A percentile compares a stretch with the other conserved stretches of the same genome.
Conservation (phyloP, 176 grass and related monocot species). For the Musa troglodytarum region DNA sequence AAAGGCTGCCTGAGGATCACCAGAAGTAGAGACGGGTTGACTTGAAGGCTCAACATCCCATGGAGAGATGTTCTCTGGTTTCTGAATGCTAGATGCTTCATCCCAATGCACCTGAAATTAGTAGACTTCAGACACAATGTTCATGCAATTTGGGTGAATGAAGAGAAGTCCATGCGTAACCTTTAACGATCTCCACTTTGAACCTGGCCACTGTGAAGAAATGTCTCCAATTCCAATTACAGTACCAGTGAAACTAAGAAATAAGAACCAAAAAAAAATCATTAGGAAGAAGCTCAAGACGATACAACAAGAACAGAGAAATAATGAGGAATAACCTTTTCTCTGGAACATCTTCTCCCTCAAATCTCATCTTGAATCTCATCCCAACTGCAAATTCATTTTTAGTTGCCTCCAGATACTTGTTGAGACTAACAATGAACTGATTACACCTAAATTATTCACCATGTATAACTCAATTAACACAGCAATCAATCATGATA, state of each 20-base stretch:
- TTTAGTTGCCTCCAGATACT: slow-evolving; percentile 42
- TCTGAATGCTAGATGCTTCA: slow-evolving; percentile 38
- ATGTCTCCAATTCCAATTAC: slow-evolving; percentile 57
- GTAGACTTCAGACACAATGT: background rate
- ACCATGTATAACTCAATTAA: background rate
- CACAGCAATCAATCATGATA: slow-evolving; percentile 6
- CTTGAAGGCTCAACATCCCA: slow-evolving; percentile 56
- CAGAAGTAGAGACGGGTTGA: slow-evolving; percentile 20
- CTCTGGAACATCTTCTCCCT: slow-evolving; percentile 42
- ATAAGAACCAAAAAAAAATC: background rate
- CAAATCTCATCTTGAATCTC: slow-evolving; percentile 46
- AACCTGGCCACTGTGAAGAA: slow-evolving; percentile 54
- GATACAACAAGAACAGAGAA: slow-evolving; percentile 9
- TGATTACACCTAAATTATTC: slow-evolving; percentile 44
- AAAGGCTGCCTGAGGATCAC: slow-evolving; percentile 29
- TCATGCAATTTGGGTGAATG: background rate
- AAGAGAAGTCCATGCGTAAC: slow-evolving; percentile 22
- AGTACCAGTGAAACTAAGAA: slow-evolving; percentile 55
- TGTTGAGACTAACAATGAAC: slow-evolving; percentile 50
- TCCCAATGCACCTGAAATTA: slow-evolving; percentile 68
- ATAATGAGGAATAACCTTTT: slow-evolving; percentile 26
- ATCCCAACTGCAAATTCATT: slow-evolving; percentile 26
- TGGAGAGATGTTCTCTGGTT: slow-evolving; percentile 70
- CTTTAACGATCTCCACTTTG: slow-evolving; percentile 71
- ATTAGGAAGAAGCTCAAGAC: background rate